Evolutionary conservation across 495 filamentous ascomycete species (phyloP), one percentile per base, ranked within the genome.

Genomic region (Lichina pygmaea): DNA sequence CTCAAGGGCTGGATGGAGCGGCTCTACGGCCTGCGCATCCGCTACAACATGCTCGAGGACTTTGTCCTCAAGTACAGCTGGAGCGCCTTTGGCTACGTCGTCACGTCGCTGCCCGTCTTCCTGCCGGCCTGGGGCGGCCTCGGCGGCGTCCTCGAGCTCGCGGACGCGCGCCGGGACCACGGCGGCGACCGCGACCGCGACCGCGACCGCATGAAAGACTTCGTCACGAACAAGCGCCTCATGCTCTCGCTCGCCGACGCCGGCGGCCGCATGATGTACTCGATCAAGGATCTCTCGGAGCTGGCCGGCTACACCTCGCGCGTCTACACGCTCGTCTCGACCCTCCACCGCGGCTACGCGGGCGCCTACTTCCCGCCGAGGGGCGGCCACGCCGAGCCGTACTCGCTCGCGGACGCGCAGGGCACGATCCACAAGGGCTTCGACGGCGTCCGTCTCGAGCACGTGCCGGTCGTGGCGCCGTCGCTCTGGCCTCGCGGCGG

Each of bases 241-340:
- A 95, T 99, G 91, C 71, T 99, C 31, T 94, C 89, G 15, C 70
- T 95, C 12, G 91, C 91, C 6, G 91, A 99, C 58, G 91, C 91
- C 8, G 91, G 91, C 45, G 85, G 86, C 16, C 70, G 91, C 34
- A 89, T 99, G 78, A 99, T 99, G 91, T 95, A 95, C 63, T 83
- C 77, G 50, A 86, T 99, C 62, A 99, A 99, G 62, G 91, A 99
- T 53, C 78, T 99, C 33, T 84, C 86, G 8, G 91, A 95, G 58
- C 64, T 99, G 12, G 91, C 91, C 2, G 91, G 91, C 33, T 81
- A 86, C 60, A 95, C 91, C 2, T 92, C 83, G 13, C 79, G 89
- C 12, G 85, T 99, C 10, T 99, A 93, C 63, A 85, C 80, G 33
- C 70, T 99, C 30, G 89, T 95, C 51, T 83, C 82, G 6, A 89